Conservation (phyloP, 164 flowering plant species). For the Annona cherimola region DNA sequence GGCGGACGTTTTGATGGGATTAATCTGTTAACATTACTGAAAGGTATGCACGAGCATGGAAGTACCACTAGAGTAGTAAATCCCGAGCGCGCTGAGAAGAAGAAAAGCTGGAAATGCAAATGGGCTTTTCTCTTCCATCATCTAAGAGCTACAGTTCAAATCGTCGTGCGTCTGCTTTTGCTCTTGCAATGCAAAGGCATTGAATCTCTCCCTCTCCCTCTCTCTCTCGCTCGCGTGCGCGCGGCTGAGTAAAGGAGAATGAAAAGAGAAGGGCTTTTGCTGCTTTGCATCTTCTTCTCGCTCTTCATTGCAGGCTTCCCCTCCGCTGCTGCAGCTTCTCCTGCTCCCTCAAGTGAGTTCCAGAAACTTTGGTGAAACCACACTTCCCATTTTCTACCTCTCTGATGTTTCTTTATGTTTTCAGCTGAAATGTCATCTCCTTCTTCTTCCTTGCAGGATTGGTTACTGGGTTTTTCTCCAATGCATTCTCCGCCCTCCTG, state of each 20-base stretch:
- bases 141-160: neutral
- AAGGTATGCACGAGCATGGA: too few species aligned
- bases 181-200: constrained; percentile 12
- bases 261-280: constrained; percentile 36
- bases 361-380: neutral
- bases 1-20: too few species aligned
- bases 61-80: neutral
- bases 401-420: neutral
- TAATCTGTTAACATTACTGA: too few species aligned
- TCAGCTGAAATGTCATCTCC: neutral
- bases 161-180: neutral
- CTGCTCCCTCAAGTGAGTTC: constrained; percentile 71
- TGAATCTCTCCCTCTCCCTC: constrained; percentile 14
- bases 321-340: constrained; percentile 43
- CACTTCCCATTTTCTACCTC: neutral
- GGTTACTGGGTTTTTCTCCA: constrained; percentile 66
- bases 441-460: constrained; percentile 46
- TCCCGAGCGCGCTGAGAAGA: neutral
- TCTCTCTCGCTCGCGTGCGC: neutral
- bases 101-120: constrained; percentile 9
- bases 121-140: constrained; percentile 21
- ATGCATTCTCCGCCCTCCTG: constrained; percentile 51
- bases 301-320: constrained; percentile 36
- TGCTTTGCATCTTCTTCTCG: constrained; percentile 37
- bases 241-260: constrained; percentile 10